These are phyloP conservation scores for Mycena floridula DNA, from an alignment of 768 basidiomycete species.

Conservation along the genomic window DNA sequence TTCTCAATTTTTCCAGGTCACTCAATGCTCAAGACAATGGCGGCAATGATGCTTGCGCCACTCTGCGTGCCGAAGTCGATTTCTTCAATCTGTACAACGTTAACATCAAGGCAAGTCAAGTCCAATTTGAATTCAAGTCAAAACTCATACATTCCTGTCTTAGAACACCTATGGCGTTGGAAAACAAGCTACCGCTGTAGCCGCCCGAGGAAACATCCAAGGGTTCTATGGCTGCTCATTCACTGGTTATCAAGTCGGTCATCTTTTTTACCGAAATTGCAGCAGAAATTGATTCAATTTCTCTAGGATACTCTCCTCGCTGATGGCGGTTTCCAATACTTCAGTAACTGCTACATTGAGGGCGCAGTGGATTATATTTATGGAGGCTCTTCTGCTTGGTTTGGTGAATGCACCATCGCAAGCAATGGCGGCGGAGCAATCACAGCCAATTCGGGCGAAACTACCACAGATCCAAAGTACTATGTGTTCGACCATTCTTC, in stretches of 20 bases:
- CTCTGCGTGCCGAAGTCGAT: background rate
- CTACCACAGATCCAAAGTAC: constrained; percentile 15
- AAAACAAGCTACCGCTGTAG: background rate
- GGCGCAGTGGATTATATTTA: constrained; percentile 24
- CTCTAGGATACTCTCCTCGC: constrained; percentile 20
- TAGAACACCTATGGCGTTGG: background rate
- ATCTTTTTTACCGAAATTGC: too few relatives aligned
- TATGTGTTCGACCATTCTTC: constrained; percentile 21
- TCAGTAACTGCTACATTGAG: constrained; percentile 22
- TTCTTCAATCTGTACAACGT: too few relatives aligned
- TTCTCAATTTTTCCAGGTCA: too few relatives aligned
- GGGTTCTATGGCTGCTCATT: too few relatives aligned
- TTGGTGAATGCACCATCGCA: constrained; percentile 21
- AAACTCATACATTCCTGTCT: background rate
- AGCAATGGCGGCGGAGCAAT: constrained; percentile 20
- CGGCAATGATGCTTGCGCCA: background rate
- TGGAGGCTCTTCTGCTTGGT: constrained; percentile 20
- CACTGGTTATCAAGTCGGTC: too few relatives aligned
- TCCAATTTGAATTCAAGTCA: too few relatives aligned
- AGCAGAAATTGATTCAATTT: too few relatives aligned
- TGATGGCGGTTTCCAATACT: constrained; percentile 19
- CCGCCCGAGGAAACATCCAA: too few relatives aligned
- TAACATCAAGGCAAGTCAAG: too few relatives aligned
- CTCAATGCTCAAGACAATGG: constrained; percentile 1
- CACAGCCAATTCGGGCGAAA: constrained; percentile 19